Percentiles rank a stretch among this genome's conserved stretches.
Conservation (phyloP, 2,329 filamentous ascomycete species). For the Drechslerella dactyloides region DNA sequence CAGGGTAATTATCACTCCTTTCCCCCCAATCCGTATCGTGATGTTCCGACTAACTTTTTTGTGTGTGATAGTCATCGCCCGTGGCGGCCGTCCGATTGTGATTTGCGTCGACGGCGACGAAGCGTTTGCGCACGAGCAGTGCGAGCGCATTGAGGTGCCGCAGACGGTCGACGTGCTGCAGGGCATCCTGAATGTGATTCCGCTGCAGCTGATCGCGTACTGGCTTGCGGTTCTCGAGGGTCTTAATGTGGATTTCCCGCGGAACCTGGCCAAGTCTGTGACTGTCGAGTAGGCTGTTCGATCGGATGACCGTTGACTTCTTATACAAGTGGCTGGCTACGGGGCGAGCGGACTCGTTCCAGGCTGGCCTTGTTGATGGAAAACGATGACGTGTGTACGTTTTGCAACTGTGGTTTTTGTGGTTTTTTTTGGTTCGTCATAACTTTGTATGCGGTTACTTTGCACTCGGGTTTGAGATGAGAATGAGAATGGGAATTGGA, state of each 20-base stretch:
- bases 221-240: slow-evolving; percentile 97
- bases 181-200: slow-evolving; percentile 96
- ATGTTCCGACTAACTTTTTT: slow-evolving; percentile 53
- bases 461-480: no score
- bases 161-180: slow-evolving; percentile 94
- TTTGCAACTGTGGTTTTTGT: neutral
- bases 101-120: slow-evolving; percentile 92
- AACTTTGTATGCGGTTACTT: no score
- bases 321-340: no score
- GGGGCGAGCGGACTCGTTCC: no score
- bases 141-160: slow-evolving; percentile 96
- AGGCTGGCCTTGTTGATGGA: neutral
- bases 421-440: no score
- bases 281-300: slow-evolving; percentile 80
- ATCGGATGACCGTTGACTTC: slow-evolving; percentile 16
- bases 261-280: slow-evolving; percentile 98
- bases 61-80: slow-evolving; percentile 76
- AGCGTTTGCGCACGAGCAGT: slow-evolving; percentile 86
- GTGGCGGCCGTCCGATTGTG: slow-evolving; percentile 93
- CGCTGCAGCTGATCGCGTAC: slow-evolving; percentile 96
- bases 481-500: no score
- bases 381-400: neutral
- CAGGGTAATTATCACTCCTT: slow-evolving; percentile 71
- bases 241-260: slow-evolving; percentile 96
- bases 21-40: neutral